Conservation (phyloP, 2,329 filamentous ascomycete genomes). For the Elsinoe australis region DNA sequence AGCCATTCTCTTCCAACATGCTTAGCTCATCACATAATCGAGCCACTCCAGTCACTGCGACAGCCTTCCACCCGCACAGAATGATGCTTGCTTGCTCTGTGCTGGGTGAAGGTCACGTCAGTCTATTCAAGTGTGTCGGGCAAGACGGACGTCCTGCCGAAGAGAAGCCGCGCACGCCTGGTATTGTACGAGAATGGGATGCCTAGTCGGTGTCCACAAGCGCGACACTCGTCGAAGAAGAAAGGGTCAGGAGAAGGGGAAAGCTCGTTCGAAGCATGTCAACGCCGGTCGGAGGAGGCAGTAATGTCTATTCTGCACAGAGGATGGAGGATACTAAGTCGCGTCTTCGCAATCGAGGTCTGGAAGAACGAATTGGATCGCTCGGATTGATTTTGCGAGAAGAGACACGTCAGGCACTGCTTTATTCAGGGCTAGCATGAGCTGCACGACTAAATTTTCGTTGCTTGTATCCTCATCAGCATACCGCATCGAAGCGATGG, state of each 20-base stretch:
- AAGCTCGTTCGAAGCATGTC: background rate
- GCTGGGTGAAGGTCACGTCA: slow-evolving; percentile 81
- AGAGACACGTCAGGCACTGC: no score
- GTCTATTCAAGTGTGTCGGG: slow-evolving; percentile 54
- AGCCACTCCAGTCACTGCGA: slow-evolving; percentile 73
- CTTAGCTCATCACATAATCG: slow-evolving; percentile 51
- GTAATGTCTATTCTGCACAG: no score
- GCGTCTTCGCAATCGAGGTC: no score
- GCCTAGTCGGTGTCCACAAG: background rate
- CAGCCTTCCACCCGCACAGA: slow-evolving; percentile 90
- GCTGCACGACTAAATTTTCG: no score
- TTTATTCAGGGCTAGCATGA: no score
- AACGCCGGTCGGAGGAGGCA: background rate
- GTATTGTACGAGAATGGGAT: slow-evolving; percentile 19
- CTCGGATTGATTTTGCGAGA: no score
- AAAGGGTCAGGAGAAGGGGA: background rate
- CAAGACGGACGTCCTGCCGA: slow-evolving; percentile 17
- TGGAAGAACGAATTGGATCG: no score
- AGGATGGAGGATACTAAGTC: no score
- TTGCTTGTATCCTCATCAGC: background rate
- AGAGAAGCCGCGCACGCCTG: background rate
- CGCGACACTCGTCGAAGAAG: background rate
- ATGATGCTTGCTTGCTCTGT: slow-evolving; percentile 86
- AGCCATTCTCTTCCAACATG: slow-evolving; percentile 57
- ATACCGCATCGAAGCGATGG: background rate